A percentile compares a stretch with the other conserved stretches of the same genome.
Evolutionary conservation across 352 stramenopile genomes (phyloP).

Genomic region (Globisporangium okanoganense): DNA sequence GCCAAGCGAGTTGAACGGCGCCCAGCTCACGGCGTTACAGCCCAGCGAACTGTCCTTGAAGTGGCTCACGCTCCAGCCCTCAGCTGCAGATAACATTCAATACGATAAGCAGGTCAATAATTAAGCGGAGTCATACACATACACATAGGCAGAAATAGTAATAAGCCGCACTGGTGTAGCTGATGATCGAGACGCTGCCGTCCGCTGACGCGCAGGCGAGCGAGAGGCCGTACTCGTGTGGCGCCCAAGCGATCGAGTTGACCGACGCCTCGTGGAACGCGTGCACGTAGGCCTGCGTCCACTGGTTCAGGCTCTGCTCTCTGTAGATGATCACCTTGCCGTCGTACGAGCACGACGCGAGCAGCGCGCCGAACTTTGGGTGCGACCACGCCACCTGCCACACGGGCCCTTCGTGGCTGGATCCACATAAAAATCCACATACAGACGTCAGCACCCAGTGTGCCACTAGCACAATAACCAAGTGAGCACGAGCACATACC

Average conservation of each 20-base stretch:
- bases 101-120: no score
- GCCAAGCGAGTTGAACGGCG: constrained; percentile 80
- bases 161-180: constrained; percentile 72
- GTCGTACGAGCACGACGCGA: constrained; percentile 98
- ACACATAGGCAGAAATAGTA: no score
- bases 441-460: constrained; percentile 1
- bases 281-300: constrained; percentile 91
- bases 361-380: constrained; percentile 95
- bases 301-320: constrained; percentile 92
- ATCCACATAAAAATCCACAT: background rate
- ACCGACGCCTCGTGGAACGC: constrained; percentile 88
- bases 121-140: background rate
- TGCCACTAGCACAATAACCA: background rate
- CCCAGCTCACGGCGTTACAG: constrained; percentile 97
- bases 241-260: constrained; percentile 96
- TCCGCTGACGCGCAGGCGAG: constrained; percentile 94
- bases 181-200: constrained; percentile 91
- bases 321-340: constrained; percentile 96
- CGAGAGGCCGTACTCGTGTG: constrained; percentile 95
- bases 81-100: constrained; percentile 30
- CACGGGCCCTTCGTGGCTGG: constrained; percentile 94
- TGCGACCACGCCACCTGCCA: constrained; percentile 99
- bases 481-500: constrained; percentile 28
- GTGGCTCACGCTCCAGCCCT: constrained; percentile 90
- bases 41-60: constrained; percentile 94